Evolutionary conservation across 2,329 filamentous ascomycete species (phyloP).

Genomic region (Fusarium kyushuense): DNA sequence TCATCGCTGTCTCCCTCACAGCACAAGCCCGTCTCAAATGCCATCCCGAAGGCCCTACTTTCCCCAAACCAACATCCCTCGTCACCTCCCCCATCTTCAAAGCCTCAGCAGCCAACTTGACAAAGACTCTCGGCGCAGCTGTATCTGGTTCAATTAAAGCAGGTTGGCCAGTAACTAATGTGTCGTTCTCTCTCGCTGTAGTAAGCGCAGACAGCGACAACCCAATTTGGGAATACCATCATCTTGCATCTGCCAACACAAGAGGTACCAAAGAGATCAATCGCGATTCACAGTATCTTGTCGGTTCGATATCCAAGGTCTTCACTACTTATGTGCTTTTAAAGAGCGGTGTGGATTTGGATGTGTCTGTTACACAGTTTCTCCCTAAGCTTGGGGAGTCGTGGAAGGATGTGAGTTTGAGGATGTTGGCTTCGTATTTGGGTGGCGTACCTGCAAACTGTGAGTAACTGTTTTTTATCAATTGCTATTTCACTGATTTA

Average conservation of each 20-base stretch:
- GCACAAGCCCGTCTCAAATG: constrained; percentile 42
- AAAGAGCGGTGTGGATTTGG: constrained; percentile 51
- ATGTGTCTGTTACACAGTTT: constrained; percentile 51
- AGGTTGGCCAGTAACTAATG: constrained; percentile 53
- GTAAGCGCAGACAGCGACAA: constrained; percentile 50
- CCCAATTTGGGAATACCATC: constrained; percentile 58
- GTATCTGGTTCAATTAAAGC: constrained; percentile 50
- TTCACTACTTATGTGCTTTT: constrained; percentile 55
- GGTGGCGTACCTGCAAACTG: constrained; percentile 54
- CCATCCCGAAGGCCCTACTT: constrained; percentile 47
- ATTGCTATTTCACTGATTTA: too few relatives aligned
- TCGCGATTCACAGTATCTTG: constrained; percentile 56
- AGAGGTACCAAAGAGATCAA: constrained; percentile 51
- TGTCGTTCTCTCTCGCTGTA: constrained; percentile 56
- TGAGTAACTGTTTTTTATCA: too few relatives aligned
- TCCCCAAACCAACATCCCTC: constrained; percentile 50
- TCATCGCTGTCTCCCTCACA: neutral
- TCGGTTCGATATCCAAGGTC: constrained; percentile 57
- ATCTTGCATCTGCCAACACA: constrained; percentile 51
- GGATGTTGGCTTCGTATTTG: constrained; percentile 54
- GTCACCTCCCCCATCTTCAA: constrained; percentile 45
- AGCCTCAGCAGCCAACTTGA: constrained; percentile 48
- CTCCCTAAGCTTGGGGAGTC: constrained; percentile 51
- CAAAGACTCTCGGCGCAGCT: constrained; percentile 47
- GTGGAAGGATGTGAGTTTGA: constrained; percentile 55